Conservation (phyloP, 164 flowering plant genomes). For the Tetrastigma voinierianum region DNA sequence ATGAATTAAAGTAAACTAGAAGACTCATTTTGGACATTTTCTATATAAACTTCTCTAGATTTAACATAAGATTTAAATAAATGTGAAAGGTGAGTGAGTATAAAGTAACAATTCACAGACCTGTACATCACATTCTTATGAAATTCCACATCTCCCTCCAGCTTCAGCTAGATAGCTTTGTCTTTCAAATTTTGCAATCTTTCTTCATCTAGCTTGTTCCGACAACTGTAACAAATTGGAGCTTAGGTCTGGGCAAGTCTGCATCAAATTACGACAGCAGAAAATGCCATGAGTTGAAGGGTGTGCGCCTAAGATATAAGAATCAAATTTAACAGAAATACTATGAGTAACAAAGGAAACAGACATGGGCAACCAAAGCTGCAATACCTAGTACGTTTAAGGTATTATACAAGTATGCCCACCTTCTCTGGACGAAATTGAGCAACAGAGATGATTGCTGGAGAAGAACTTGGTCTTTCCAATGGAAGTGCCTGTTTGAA, state of each 20-base stretch:
- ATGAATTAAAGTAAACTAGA: too few relatives aligned
- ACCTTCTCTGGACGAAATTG: conserved; percentile 99
- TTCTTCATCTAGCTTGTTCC: conserved; percentile 76
- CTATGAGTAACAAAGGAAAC: conserved; percentile 9
- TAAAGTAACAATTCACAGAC: conserved; percentile 26
- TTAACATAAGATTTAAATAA: not conserved
- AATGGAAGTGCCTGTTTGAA: conserved; percentile 70
- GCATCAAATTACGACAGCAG: conserved; percentile 57
- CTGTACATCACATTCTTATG: conserved; percentile 78
- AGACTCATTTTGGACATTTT: not conserved
- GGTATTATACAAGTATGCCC: conserved; percentile 27
- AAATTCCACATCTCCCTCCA: conserved; percentile 78
- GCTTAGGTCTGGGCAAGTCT: conserved; percentile 67
- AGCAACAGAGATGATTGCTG: conserved; percentile 78
- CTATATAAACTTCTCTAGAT: not conserved
- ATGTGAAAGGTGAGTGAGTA: too few relatives aligned
- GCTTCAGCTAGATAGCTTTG: conserved; percentile 52
- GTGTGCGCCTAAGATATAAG: conserved; percentile 61
- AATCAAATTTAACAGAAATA: conserved; percentile 11
- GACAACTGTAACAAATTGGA: conserved; percentile 93
- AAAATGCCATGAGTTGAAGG: conserved; percentile 92
- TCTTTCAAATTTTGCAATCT: conserved; percentile 76
- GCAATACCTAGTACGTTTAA: conserved; percentile 23
- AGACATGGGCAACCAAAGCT: conserved; percentile 18
- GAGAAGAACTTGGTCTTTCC: conserved; percentile 46